Evolutionary conservation across 2,329 filamentous ascomycete species (phyloP).

Genomic region (Penicillium rolfsii): DNA sequence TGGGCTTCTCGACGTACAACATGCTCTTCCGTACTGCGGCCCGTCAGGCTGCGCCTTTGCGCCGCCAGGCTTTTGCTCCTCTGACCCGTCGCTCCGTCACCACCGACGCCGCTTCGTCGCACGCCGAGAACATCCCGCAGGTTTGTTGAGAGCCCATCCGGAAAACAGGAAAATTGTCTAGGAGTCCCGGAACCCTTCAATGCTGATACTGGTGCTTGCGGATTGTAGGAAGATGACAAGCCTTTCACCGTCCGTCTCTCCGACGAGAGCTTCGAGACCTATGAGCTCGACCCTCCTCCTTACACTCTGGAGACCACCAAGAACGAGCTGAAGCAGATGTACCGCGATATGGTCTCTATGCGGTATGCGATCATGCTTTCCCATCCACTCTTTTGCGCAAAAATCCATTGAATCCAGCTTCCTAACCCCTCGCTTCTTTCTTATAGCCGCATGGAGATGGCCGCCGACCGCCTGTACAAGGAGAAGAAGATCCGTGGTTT

Average conservation of each 20-base stretch:
- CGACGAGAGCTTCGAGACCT: slow-evolving; percentile 99
- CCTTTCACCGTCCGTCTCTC: slow-evolving; percentile 89
- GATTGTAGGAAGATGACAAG: slow-evolving; percentile 81
- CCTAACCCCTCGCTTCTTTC: slow-evolving; percentile 18
- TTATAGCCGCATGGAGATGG: slow-evolving; percentile 97
- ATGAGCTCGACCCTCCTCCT: slow-evolving; percentile 93
- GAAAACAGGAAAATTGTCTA: slow-evolving; percentile 36
- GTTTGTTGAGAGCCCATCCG: slow-evolving; percentile 57
- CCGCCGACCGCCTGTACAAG: slow-evolving; percentile 98
- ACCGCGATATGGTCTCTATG: slow-evolving; percentile 93
- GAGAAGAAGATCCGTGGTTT: slow-evolving; percentile 99
- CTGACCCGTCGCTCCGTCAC: slow-evolving; percentile 76
- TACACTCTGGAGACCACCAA: slow-evolving; percentile 95
- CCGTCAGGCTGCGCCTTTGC: slow-evolving; percentile 62
- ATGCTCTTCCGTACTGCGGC: slow-evolving; percentile 75
- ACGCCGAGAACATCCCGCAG: slow-evolving; percentile 77
- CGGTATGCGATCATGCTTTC: slow-evolving; percentile 64
- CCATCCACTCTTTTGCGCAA: not conserved
- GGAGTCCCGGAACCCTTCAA: slow-evolving; percentile 37
- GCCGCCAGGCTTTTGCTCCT: slow-evolving; percentile 51
- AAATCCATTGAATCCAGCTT: not conserved
- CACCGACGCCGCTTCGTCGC: slow-evolving; percentile 89
- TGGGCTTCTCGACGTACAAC: slow-evolving; percentile 38
- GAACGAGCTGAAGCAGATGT: slow-evolving; percentile 98
- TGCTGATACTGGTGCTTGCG: slow-evolving; percentile 28